These are phyloP conservation scores for Kwoniella pini DNA, from an alignment of 768 basidiomycete species.

Conservation along the genomic window DNA sequence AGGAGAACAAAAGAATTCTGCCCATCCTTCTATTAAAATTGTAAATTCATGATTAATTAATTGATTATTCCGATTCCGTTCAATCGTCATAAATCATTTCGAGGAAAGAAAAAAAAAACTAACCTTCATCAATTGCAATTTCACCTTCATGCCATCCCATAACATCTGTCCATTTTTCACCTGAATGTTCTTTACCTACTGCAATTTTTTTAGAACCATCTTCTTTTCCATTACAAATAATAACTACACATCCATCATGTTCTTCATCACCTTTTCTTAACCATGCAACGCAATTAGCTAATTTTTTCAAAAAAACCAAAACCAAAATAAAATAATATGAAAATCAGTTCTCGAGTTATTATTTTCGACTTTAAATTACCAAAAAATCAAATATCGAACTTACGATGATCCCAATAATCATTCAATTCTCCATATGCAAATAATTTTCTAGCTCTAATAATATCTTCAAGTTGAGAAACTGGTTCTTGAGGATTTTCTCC, in stretches of 20 bases:
- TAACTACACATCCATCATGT: constrained; percentile 55
- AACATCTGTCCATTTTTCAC: constrained; percentile 59
- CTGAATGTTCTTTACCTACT: constrained; percentile 57
- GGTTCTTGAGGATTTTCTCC: constrained; percentile 56
- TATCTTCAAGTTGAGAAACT: constrained; percentile 55
- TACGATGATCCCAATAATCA: constrained; percentile 57
- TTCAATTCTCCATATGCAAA: constrained; percentile 54
- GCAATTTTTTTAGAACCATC: constrained; percentile 57
- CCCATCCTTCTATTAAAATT: constrained; percentile 56
- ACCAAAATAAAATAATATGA: too few relatives aligned
- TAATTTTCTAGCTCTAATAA: constrained; percentile 51
- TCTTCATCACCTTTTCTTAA: constrained; percentile 56
- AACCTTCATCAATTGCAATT: constrained; percentile 57
- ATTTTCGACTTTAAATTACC: too few relatives aligned
- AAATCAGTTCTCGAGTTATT: too few relatives aligned
- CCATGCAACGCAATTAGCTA: constrained; percentile 57
- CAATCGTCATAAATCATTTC: too few relatives aligned
- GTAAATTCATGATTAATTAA: background rate
- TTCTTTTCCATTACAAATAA: constrained; percentile 50
- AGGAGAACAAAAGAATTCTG: constrained; percentile 56
- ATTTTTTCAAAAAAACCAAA: background rate
- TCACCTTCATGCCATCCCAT: constrained; percentile 59
- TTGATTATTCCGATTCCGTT: too few relatives aligned
- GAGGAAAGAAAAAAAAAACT: constrained; percentile 15
- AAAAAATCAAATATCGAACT: constrained; percentile 13